These are phyloP conservation scores for Aureobasidium namibiae DNA, from an alignment of 2,329 filamentous ascomycete genomes.

Conservation along the genomic window DNA sequence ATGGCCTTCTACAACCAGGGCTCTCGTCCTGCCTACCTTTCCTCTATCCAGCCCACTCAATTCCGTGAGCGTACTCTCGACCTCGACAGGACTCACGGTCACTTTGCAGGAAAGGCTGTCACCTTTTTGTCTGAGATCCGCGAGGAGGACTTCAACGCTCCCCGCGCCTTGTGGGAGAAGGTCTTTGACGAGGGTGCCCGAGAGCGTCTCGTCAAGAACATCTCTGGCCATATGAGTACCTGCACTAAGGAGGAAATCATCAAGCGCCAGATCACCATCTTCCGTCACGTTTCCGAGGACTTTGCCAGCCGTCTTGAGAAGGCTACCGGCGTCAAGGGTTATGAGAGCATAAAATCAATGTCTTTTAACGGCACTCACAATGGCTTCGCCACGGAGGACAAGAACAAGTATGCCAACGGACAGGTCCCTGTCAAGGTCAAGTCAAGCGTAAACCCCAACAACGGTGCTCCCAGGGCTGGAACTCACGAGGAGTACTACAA, in stretches of 20 bases:
- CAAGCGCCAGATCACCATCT: conserved; percentile 58
- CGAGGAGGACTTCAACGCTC: conserved; percentile 48
- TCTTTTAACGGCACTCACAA: conserved; percentile 55
- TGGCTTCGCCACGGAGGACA: conserved; percentile 46
- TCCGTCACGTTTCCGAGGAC: conserved; percentile 53
- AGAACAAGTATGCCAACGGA: conserved; percentile 44
- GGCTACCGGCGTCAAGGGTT: conserved; percentile 54
- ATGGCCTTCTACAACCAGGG: conserved; percentile 64
- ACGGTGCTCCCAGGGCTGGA: conserved; percentile 41
- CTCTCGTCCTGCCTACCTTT: conserved; percentile 49
- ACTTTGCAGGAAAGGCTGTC: conserved; percentile 42
- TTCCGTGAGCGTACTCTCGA: conserved; percentile 40
- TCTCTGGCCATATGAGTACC: conserved; percentile 52
- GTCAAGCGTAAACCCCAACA: conserved; percentile 30
- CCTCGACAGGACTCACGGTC: conserved; percentile 42
- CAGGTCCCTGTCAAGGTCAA: conserved; percentile 26
- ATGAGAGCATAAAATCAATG: conserved; percentile 47
- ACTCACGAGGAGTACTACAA: conserved; percentile 28
- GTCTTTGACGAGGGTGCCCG: conserved; percentile 52
- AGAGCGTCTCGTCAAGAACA: conserved; percentile 52
- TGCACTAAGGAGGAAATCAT: conserved; percentile 53
- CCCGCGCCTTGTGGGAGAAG: conserved; percentile 51
- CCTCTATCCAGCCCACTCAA: conserved; percentile 43
- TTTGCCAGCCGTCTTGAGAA: conserved; percentile 53
- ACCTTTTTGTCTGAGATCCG: conserved; percentile 45